Evolutionary conservation across 805 yeast genomes (phyloP), one percentile per base, ranked within the genome.

Genomic region (Nakazawaea anatomiae): DNA sequence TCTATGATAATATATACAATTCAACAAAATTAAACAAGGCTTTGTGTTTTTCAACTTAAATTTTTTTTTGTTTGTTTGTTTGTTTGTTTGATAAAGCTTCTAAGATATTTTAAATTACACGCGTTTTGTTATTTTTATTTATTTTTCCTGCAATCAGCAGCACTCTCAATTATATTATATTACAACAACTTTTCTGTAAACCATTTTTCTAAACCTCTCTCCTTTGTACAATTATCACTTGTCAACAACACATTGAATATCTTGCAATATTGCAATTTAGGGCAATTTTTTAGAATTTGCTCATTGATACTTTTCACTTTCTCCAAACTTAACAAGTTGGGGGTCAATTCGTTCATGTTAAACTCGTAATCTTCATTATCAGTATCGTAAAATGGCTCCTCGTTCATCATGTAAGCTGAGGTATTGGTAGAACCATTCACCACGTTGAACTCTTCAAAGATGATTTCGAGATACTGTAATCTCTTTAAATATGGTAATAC

Each of bases 191-290:
- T 57, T 18, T 53, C 42, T 5, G 52, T 55, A 39, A 62, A 60
- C 65, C 66, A 63, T n/a, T 48, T 47, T 9, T 61, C 58, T 28
- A 62, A 48, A 3, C 62, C 60, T 43, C 54, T 51, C 35, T 55
- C 59, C 38, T 60, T 58, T 32, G 54, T 49, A 14, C 51, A 48
- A 27, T 42, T 46, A 27, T 43, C 49, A 11, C 39, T 40, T 31
- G 57, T 46, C 6, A 48, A 50, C 10, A 61, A 54, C 18, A 53
- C 50, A 48, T 57, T 55, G 48, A 58, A 58, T 4, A 58, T 34
- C 42, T 55, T 59, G 35, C 58, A 39, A 35, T 60, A 61, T 38
- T 50, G 44, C 28, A 62, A 50, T 11, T 25, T 48, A 4, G 18
- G 42, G 36, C 41, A 25, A 5, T 27, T 34, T 6, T 34, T 18